Evolutionary conservation across 1,139 yeast species (phyloP).

Genomic region (Pneumocystis wakefieldiae): DNA sequence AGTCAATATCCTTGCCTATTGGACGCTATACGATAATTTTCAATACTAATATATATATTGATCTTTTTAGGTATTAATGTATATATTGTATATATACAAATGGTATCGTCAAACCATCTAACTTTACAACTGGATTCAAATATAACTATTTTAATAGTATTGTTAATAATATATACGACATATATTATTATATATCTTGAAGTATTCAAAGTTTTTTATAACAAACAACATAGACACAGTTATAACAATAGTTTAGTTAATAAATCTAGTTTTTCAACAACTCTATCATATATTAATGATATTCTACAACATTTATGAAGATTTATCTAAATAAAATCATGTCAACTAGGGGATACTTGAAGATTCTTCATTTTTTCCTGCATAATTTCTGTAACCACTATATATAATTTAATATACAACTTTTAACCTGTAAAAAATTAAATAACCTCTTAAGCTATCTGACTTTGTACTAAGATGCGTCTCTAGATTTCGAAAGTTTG

Average conservation of each 20-base stretch:
- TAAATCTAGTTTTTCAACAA: neutral
- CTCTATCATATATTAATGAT: no score
- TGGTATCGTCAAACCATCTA: no score
- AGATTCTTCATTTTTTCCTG: neutral
- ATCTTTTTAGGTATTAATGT: neutral
- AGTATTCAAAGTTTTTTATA: neutral
- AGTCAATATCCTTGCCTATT: slow-evolving; percentile 17
- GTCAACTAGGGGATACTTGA: neutral
- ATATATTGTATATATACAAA: neutral
- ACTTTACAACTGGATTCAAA: no score
- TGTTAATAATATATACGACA: no score
- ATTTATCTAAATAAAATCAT: neutral
- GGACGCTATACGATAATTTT: slow-evolving; percentile 37
- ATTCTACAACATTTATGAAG: no score
- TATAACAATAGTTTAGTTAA: neutral
- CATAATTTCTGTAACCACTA: neutral
- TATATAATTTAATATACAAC: neutral
- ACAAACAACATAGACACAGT: neutral
- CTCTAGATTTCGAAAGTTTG: slow-evolving; percentile 60
- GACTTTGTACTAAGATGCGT: slow-evolving; percentile 36
- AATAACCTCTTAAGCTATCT: neutral
- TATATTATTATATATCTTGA: neutral
- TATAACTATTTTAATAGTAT: no score
- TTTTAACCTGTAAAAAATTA: neutral
- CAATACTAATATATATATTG: neutral